A percentile compares a stretch with the other conserved stretches of the same genome.
Conservation (phyloP, 2,329 filamentous ascomycete species). For the Cercospora janseana region DNA sequence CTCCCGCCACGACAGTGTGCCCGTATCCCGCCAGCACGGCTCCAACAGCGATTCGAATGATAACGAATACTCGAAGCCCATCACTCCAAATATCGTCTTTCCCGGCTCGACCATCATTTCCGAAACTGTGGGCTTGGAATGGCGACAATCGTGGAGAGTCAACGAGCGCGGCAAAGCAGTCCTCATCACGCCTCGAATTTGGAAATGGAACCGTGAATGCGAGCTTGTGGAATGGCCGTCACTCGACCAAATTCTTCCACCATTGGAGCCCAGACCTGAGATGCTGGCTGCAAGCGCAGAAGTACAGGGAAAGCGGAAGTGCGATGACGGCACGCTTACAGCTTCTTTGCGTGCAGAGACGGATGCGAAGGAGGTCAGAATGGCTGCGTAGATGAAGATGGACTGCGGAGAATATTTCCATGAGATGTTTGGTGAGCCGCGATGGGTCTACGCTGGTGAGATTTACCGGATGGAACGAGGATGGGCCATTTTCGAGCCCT, state of each 20-base stretch:
- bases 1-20: not conserved
- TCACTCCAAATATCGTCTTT: not conserved
- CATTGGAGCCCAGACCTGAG: not conserved
- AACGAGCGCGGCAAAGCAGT: not conserved
- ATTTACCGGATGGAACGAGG: too few relatives aligned
- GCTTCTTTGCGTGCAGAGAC: too few relatives aligned
- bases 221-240: constrained; percentile 4
- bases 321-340: too few relatives aligned
- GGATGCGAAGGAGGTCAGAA: too few relatives aligned
- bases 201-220: constrained; percentile 10
- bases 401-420: too few relatives aligned
- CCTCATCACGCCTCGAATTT: not conserved
- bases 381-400: too few relatives aligned
- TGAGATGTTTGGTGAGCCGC: too few relatives aligned
- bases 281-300: not conserved
- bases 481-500: too few relatives aligned
- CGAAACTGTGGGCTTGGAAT: not conserved
- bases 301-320: not conserved
- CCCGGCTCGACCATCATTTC: not conserved
- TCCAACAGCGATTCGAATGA: not conserved
- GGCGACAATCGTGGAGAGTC: not conserved
- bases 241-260: constrained; percentile 2
- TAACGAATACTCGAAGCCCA: not conserved
- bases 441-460: too few relatives aligned
- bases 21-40: not conserved